These are phyloP conservation scores for Suaeda aralocaspica DNA, from an alignment of 148 eudicot genomes.

Conservation along the genomic window DNA sequence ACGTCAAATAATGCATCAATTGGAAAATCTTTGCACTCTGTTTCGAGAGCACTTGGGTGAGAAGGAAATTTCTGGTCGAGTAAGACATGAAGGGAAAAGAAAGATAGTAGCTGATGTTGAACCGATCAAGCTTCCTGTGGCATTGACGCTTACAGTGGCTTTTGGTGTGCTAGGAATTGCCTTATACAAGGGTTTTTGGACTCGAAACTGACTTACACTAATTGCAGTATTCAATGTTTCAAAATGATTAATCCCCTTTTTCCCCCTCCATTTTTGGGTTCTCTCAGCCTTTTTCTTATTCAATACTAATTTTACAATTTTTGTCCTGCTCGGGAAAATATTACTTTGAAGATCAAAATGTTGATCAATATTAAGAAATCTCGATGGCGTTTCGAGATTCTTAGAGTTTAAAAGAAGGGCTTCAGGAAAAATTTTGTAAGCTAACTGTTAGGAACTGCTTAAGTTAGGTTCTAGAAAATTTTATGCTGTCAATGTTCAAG, in stretches of 20 bases:
- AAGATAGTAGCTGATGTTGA: conserved; percentile 29
- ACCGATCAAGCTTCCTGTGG: conserved; percentile 31
- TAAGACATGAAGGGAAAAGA: conserved; percentile 33
- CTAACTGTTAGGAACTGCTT: conserved; percentile 7
- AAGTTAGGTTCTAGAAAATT: not conserved
- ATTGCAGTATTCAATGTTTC: conserved; percentile 7
- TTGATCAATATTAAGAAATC: conserved; percentile 26
- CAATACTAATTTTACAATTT: conserved; percentile 12
- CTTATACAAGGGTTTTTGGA: conserved; percentile 52
- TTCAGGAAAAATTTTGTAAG: conserved; percentile 26
- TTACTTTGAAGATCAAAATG: conserved; percentile 17
- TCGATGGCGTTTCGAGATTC: conserved; percentile 14
- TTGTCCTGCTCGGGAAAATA: conserved; percentile 29
- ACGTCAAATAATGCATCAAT: conserved; percentile 75
- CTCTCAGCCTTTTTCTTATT: conserved; percentile 6
- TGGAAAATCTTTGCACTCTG: conserved; percentile 63
- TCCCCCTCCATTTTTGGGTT: not conserved
- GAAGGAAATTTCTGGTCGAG: conserved; percentile 34
- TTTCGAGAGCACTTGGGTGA: conserved; percentile 52
- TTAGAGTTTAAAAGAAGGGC: conserved; percentile 22
- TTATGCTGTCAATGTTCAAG: not conserved
- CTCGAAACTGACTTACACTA: conserved; percentile 38
- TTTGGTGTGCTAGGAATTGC: conserved; percentile 63
- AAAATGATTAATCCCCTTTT: not conserved
- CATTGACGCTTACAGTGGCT: conserved; percentile 37